phyloP scores from a whole-genome alignment of 2,329 filamentous ascomycete genomes.

The Pyrenophora seminiperda region DNA sequence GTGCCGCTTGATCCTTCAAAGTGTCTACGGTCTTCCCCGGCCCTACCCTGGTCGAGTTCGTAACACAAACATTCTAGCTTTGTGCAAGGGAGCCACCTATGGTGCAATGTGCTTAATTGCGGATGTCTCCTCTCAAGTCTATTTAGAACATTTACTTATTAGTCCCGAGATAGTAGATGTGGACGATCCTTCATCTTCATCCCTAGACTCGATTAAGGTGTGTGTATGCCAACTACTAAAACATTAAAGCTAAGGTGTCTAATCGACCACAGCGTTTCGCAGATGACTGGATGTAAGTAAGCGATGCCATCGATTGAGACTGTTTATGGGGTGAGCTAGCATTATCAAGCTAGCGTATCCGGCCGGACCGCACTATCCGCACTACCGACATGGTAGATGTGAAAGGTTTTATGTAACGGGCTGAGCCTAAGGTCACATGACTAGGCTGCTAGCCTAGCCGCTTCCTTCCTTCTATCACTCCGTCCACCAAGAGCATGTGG shows the following conservation, averaged over 20 bases:
- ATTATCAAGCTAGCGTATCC: constrained; percentile 5
- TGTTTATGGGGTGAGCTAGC: constrained; percentile 2
- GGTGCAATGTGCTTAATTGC: background rate
- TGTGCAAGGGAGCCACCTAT: background rate
- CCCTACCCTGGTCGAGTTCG: background rate
- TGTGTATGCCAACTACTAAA: background rate
- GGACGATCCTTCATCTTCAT: background rate
- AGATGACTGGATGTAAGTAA: background rate
- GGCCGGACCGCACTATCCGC: background rate
- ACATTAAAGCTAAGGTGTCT: background rate
- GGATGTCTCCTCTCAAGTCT: background rate
- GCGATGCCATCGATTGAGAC: background rate
- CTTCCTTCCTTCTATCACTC: background rate
- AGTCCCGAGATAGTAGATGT: background rate
- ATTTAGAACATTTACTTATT: background rate
- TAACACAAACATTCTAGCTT: background rate
- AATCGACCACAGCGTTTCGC: background rate
- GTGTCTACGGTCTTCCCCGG: background rate
- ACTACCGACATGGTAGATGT: background rate
- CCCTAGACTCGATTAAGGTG: constrained; percentile 4
- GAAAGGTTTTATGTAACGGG: background rate
- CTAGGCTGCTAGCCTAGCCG: background rate
- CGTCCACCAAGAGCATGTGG: background rate
- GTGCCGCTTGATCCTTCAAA: background rate
- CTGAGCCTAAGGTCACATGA: background rate